Conservation (phyloP, 2,329 filamentous ascomycete genomes). For the Geoglossum cookeanum region DNA sequence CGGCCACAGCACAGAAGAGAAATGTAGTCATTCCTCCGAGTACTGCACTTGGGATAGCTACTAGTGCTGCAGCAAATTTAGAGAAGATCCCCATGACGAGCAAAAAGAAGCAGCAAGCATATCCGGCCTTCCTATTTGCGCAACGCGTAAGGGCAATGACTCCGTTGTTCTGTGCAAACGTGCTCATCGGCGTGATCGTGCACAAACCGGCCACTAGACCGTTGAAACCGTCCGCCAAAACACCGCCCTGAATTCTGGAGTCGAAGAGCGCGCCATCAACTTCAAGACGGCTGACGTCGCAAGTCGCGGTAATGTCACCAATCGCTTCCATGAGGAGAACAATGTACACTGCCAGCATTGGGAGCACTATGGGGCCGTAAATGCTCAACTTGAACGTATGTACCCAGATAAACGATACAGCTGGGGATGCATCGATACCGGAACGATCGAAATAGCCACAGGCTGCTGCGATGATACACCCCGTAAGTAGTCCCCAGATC, state of each 20-base stretch:
- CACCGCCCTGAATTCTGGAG: constrained; percentile 58
- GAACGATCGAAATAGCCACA: constrained; percentile 59
- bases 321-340: constrained; percentile 65
- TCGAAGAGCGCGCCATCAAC: constrained; percentile 55
- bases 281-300: constrained; percentile 59
- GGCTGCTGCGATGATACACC: constrained; percentile 61
- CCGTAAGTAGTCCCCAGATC: constrained; percentile 52
- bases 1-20: constrained; percentile 56
- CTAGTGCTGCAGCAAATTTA: constrained; percentile 64
- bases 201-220: constrained; percentile 56
- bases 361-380: constrained; percentile 55
- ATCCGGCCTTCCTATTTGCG: constrained; percentile 63
- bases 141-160: constrained; percentile 68
- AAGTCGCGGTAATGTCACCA: constrained; percentile 63
- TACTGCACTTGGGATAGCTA: constrained; percentile 50
- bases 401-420: constrained; percentile 59
- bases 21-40: constrained; percentile 63
- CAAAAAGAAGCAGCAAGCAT: constrained; percentile 58
- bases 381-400: constrained; percentile 54
- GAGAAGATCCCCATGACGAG: constrained; percentile 66
- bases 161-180: constrained; percentile 71
- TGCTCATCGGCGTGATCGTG: constrained; percentile 64
- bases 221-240: constrained; percentile 60
- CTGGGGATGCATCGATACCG: constrained; percentile 53
- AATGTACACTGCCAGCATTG: constrained; percentile 49